Base-by-base conservation (phyloP, 805 yeast genomes). In the Lipomyces lipofer region DNA sequence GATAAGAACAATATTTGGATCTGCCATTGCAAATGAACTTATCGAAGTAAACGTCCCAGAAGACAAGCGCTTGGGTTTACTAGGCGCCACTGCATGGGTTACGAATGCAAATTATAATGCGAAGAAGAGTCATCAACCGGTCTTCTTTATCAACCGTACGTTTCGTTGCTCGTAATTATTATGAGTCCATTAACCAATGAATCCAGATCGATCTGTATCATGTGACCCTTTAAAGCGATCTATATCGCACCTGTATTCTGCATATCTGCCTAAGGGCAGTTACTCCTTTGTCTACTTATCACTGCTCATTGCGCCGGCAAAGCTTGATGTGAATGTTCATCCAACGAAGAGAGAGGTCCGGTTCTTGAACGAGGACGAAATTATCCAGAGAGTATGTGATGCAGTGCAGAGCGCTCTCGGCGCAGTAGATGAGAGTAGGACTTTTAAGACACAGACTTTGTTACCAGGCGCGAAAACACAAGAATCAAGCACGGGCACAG, bases 301-400 rank as follows among this genome's bases (percentile, higher is more conserved):
- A 45, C 67, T 94, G n/a, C 73, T 73, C 17, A 81, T 94, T 1
- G 73, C 76, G 21, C 87, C 97, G 0, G 71, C 71, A 30, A 83
- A 84, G 56, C 76, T 94, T 6, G 99, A 94, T 68, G 98, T 94
- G 13, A 94, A 94, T 67, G 84, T 94, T 12, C 99, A 94, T 66
- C 99, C 99, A 0, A 92, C 98, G 0, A 94, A 94, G 63, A 78
- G 92, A 54, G 97, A 92, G 64, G 97, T 94, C 1, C 69, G 95
- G 40, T 90, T 94, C 66, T 71, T 94, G 32, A 70, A 82, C 67
- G 97, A 94, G 64, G 94, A 86, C 43, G 97, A 91, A 66, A 89
- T 94, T 19, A 78, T 88, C 9, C 89, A 84, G 36, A 63, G 66
- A 32, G 75, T 91, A 1, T 75, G 84, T 29, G 67, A 69, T 0